These are phyloP conservation scores for Triticum aestivum DNA, from an alignment of 176 grass and related monocot species.

Conservation along the genomic window DNA sequence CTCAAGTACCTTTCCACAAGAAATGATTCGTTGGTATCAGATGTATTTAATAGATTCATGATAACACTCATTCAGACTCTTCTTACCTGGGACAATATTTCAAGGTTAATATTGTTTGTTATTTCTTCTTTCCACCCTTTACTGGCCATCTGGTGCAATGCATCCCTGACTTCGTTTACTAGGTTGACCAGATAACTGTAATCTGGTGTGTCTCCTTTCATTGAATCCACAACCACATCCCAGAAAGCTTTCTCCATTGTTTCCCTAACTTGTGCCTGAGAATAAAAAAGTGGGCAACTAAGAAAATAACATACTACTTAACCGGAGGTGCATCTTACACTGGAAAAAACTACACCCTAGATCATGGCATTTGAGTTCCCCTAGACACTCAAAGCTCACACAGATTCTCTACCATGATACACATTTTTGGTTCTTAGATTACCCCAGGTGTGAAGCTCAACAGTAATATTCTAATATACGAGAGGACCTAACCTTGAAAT, in stretches of 20 bases:
- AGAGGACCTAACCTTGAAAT: constrained; percentile 55
- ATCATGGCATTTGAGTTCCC: not conserved
- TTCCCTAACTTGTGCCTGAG: constrained; percentile 67
- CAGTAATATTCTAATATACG: not conserved
- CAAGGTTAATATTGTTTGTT: constrained; percentile 67
- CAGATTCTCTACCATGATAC: not conserved
- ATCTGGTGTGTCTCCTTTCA: constrained; percentile 73
- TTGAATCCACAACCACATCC: constrained; percentile 64
- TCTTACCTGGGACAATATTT: constrained; percentile 79
- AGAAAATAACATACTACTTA: not conserved
- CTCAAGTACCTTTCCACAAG: constrained; percentile 62
- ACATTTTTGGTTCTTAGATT: constrained; percentile 15
- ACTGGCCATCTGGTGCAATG: constrained; percentile 76
- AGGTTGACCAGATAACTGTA: constrained; percentile 67
- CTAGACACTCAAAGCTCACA: constrained; percentile 10
- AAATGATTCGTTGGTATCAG: constrained; percentile 16
- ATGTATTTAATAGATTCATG: not conserved
- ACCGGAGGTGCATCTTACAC: not conserved
- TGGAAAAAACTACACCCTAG: not conserved
- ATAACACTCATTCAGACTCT: constrained; percentile 12
- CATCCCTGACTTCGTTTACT: constrained; percentile 83
- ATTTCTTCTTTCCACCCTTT: constrained; percentile 76
- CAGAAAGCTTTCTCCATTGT: constrained; percentile 94
- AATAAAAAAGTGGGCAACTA: not conserved
- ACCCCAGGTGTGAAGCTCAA: not conserved